Percentiles rank a stretch among this genome's conserved stretches.
Evolutionary conservation across 805 yeast species (phyloP).

Genomic region (Saturnispora gosingensis): DNA sequence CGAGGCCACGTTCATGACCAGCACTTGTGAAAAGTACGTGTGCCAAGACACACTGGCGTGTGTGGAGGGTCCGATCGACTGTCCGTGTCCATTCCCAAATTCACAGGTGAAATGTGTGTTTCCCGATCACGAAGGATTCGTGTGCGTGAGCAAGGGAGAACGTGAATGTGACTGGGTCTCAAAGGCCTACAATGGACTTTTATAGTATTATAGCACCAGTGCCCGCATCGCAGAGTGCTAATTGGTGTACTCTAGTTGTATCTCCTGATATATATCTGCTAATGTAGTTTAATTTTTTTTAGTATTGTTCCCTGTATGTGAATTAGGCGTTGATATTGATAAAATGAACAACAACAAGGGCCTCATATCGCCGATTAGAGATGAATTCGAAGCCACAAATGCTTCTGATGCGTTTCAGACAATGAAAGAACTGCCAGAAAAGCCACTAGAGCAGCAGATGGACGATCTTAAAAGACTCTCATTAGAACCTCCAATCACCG

Average conservation of each 20-base stretch:
- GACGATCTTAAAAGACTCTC: neutral
- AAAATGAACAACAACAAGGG: constrained; percentile 1
- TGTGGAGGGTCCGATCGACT: constrained; percentile 56
- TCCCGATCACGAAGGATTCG: constrained; percentile 49
- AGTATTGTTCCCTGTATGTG: neutral
- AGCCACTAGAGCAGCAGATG: constrained; percentile 1
- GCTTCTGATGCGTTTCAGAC: neutral
- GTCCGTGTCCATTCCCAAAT: constrained; percentile 87
- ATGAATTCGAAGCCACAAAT: neutral
- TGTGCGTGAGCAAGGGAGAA: constrained; percentile 74
- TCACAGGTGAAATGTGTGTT: constrained; percentile 74
- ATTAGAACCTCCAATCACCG: neutral
- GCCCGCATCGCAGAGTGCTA: neutral
- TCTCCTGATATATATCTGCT: neutral
- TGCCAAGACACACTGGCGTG: constrained; percentile 82
- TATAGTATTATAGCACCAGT: constrained; percentile 19
- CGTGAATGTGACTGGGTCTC: constrained; percentile 84
- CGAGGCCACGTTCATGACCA: constrained; percentile 17
- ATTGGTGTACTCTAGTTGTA: neutral
- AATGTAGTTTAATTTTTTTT: neutral
- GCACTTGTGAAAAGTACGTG: constrained; percentile 50
- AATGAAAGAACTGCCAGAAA: neutral
- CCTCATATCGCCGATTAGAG: neutral
- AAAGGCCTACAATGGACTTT: constrained; percentile 56
- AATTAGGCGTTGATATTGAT: neutral